Percentiles rank a stretch among this genome's conserved stretches.
These are phyloP conservation scores for Fusarium mundagurra DNA, from an alignment of 2,329 filamentous ascomycete genomes.

Conservation along the genomic window DNA sequence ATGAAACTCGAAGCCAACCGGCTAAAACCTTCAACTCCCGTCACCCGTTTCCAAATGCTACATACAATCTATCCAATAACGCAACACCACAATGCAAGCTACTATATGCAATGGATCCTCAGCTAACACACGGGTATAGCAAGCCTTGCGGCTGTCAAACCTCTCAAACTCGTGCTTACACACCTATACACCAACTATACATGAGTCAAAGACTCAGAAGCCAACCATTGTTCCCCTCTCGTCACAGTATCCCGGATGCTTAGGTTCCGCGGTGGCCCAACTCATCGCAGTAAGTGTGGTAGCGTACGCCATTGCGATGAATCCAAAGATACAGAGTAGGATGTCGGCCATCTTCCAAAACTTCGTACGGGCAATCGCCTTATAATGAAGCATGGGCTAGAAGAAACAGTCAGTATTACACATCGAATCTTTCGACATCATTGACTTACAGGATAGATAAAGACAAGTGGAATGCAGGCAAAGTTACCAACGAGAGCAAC, in stretches of 20 bases:
- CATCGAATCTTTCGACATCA: background rate
- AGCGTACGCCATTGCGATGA: constrained; percentile 91
- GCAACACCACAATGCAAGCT: constrained; percentile 37
- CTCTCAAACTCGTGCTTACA: constrained; percentile 9
- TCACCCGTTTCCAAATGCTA: constrained; percentile 27
- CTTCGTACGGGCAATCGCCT: constrained; percentile 75
- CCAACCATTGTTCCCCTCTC: constrained; percentile 41
- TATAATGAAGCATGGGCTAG: constrained; percentile 92
- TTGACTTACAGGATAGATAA: constrained; percentile 90
- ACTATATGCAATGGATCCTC: constrained; percentile 30
- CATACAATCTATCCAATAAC: constrained; percentile 39
- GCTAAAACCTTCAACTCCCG: constrained; percentile 23
- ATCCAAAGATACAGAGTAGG: constrained; percentile 80
- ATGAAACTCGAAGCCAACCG: constrained; percentile 11
- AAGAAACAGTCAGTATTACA: constrained; percentile 45
- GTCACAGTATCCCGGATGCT: constrained; percentile 65
- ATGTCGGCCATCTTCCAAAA: constrained; percentile 79
- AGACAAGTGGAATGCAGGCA: constrained; percentile 95
- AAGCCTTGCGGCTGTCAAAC: constrained; percentile 23
- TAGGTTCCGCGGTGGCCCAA: constrained; percentile 74
- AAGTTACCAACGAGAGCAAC: constrained; percentile 96
- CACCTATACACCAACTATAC: background rate
- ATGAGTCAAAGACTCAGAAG: constrained; percentile 11
- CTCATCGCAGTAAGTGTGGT: constrained; percentile 86
- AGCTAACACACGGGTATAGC: background rate